Conservation (phyloP, 345 rosid species). For the Ceriops tagal region DNA sequence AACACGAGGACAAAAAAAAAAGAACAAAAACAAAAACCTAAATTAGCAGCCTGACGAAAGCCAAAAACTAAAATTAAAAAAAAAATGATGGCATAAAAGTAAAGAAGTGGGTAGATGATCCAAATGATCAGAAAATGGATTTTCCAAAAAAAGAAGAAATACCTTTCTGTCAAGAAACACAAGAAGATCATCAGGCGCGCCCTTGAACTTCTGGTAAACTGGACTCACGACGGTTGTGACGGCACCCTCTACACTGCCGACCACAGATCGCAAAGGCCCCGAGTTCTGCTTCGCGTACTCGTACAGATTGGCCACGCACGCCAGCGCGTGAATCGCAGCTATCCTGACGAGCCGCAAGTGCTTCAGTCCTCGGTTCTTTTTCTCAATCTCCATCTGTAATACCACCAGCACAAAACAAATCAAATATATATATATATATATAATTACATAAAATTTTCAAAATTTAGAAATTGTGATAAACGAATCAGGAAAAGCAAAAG, state of each 20-base stretch:
- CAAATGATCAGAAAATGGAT: too few relatives aligned
- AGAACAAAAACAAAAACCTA: too few relatives aligned
- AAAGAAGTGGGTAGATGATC: background rate
- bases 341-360: constrained; percentile 65
- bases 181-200: constrained; percentile 66
- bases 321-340: constrained; percentile 52
- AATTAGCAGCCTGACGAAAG: too few relatives aligned
- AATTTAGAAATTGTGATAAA: too few relatives aligned
- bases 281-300: constrained; percentile 70
- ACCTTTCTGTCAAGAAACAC: constrained; percentile 75
- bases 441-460: too few relatives aligned
- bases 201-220: constrained; percentile 54
- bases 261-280: constrained; percentile 69
- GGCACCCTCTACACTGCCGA: constrained; percentile 61
- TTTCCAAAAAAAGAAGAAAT: background rate
- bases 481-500: too few relatives aligned
- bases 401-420: background rate
- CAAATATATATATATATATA: background rate
- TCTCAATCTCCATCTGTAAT: constrained; percentile 44
- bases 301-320: constrained; percentile 53
- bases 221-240: constrained; percentile 64
- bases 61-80: background rate
- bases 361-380: constrained; percentile 44
- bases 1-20: too few relatives aligned
- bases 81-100: background rate